Evolutionary conservation across 1,284 basidiomycete species (phyloP), one percentile per base, ranked within the genome.

Genomic region (Coniferiporia weirii): DNA sequence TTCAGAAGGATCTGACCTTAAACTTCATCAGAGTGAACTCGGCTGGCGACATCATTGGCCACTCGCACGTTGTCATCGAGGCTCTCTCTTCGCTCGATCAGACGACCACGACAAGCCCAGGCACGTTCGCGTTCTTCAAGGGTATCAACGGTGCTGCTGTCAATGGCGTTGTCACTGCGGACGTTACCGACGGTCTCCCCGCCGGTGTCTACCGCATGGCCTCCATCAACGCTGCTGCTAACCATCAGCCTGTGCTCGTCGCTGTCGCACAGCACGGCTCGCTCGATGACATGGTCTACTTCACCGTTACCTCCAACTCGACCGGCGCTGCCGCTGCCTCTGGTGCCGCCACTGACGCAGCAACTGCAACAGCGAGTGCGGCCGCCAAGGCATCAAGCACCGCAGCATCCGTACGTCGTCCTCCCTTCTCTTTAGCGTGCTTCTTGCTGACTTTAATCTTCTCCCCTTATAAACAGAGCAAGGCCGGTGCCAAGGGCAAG

Each of bases 51-150:
- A 79, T 85, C 63, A 67, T 76, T 49, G 85, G 84, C 3, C 85
- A 88, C 71, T 79, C 81, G 13, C 86, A 89, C 68, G 75, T 89
- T 62, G 80, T 83, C 53, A 75, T 88, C 64, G 80, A 89, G 72
- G 51, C 66, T 61, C 71, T 89, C 63, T 67, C 69, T 47, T 70
- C 76, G 20, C 68, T 82, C 46, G 72, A 73, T 56, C 76, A 80
- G 67, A 84, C 81, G 17, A 75, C 72, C 1, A 75, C 80, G 5
- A 79, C 76, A 7, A 73, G 87, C 71, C 82, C 85, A 7, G 74
- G 66, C 57, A 71, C 72, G 51, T 85, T 85, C 66, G 79, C 76
- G 9, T 87, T 89, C 73, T 89, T 90, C 83, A 85, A 87, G 76
- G 81, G 83, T 62, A 66, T 84, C 56, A 80, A 84, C 67, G 74